Evolutionary conservation across 2,329 filamentous ascomycete genomes (phyloP).

Genomic region (Venturia oleaginea): DNA sequence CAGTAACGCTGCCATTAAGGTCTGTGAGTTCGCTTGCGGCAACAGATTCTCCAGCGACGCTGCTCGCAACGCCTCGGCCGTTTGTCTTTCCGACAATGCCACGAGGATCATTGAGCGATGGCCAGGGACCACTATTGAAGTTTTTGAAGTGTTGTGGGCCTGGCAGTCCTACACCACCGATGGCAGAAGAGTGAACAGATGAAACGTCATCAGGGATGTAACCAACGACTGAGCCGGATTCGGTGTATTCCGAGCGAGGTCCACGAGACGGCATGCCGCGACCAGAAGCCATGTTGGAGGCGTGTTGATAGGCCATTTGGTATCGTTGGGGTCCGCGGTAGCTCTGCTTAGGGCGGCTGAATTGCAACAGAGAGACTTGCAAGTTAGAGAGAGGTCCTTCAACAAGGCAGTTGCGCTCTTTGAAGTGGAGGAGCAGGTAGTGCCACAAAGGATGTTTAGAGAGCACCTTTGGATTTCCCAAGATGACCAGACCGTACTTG

Average conservation of each 20-base stretch:
- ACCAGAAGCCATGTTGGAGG: slow-evolving; percentile 48
- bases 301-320: slow-evolving; percentile 67
- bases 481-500: slow-evolving; percentile 91
- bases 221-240: slow-evolving; percentile 81
- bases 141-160: slow-evolving; percentile 90
- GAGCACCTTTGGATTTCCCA: slow-evolving; percentile 94
- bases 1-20: slow-evolving; percentile 57
- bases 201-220: slow-evolving; percentile 97
- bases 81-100: slow-evolving; percentile 55
- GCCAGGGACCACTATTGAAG: slow-evolving; percentile 82
- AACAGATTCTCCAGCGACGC: slow-evolving; percentile 83
- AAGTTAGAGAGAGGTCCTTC: slow-evolving; percentile 92
- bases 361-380: slow-evolving; percentile 91
- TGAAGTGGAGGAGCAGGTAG: slow-evolving; percentile 89
- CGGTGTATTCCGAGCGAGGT: slow-evolving; percentile 46
- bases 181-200: slow-evolving; percentile 83
- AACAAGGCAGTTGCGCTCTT: slow-evolving; percentile 90
- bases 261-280: slow-evolving; percentile 35
- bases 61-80: slow-evolving; percentile 52
- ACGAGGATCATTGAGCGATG: slow-evolving; percentile 63
- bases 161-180: slow-evolving; percentile 67
- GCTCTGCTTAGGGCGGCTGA: slow-evolving; percentile 83
- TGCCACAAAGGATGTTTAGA: slow-evolving; percentile 99
- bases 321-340: slow-evolving; percentile 85
- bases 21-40: slow-evolving; percentile 88